Percentiles rank a stretch among this genome's conserved stretches.
Evolutionary conservation across 1,139 yeast species (phyloP).

Genomic region (Eremothecium cymbalariae): DNA sequence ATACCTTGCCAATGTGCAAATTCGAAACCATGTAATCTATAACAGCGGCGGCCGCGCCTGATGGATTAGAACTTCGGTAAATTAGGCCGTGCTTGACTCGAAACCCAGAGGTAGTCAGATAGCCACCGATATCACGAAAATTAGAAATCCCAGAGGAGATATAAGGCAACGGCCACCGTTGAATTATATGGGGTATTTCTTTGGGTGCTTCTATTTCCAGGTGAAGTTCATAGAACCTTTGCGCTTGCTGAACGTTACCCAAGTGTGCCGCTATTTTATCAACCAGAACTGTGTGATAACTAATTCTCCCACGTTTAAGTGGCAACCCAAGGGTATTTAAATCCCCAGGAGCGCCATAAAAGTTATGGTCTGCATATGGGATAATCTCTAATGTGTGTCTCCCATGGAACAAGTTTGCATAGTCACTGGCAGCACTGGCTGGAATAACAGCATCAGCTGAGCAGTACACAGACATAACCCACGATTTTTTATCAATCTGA

Average conservation of each 20-base stretch:
- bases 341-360: slow-evolving; percentile 43
- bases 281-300: slow-evolving; percentile 51
- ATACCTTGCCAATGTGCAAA: slow-evolving; percentile 48
- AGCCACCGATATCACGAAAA: slow-evolving; percentile 79
- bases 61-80: slow-evolving; percentile 59
- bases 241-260: slow-evolving; percentile 40
- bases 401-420: slow-evolving; percentile 48
- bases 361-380: slow-evolving; percentile 73
- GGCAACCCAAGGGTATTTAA: slow-evolving; percentile 39
- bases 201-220: slow-evolving; percentile 25
- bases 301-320: slow-evolving; percentile 40
- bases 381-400: slow-evolving; percentile 54
- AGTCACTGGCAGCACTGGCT: slow-evolving; percentile 49
- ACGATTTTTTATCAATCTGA: slow-evolving; percentile 40
- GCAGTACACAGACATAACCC: slow-evolving; percentile 68
- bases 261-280: slow-evolving; percentile 48
- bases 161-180: slow-evolving; percentile 41
- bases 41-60: slow-evolving; percentile 37
- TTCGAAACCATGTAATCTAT: slow-evolving; percentile 16
- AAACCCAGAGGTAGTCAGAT: slow-evolving; percentile 37
- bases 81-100: slow-evolving; percentile 49
- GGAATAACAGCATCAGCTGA: slow-evolving; percentile 59
- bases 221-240: slow-evolving; percentile 42
- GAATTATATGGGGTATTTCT: slow-evolving; percentile 14
- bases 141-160: slow-evolving; percentile 39